phyloP scores from a whole-genome alignment of 306 rosid species.

The Prunus fruticosa region DNA sequence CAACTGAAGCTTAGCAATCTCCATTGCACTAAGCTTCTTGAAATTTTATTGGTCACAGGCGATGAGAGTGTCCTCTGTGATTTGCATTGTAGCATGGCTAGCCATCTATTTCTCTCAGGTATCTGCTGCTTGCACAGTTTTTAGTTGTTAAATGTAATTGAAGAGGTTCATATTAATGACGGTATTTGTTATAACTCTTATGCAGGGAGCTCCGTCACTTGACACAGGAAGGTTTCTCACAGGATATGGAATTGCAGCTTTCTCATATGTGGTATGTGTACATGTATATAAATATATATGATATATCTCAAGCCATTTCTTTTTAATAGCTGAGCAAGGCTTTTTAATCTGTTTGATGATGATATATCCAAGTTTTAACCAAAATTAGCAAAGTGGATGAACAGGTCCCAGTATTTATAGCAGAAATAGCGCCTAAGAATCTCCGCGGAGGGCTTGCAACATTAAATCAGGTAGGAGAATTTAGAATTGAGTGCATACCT shows the following conservation, averaged over 20 bases:
- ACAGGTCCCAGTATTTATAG: slow-evolving; percentile 40
- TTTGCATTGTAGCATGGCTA: slow-evolving; percentile 80
- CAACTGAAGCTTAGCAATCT: not conserved
- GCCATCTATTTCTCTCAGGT: slow-evolving; percentile 69
- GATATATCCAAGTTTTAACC: too few species aligned
- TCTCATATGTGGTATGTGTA: slow-evolving; percentile 91
- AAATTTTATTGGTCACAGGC: slow-evolving; percentile 43
- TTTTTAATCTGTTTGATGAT: not conserved
- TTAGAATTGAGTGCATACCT: not conserved
- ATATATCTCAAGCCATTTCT: not conserved
- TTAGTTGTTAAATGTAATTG: not conserved
- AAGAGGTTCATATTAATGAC: not conserved
- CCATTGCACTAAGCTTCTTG: not conserved
- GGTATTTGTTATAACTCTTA: not conserved
- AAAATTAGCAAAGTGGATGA: not conserved
- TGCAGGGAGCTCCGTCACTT: slow-evolving; percentile 49
- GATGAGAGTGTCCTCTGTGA: slow-evolving; percentile 63
- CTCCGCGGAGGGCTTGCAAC: slow-evolving; percentile 45
- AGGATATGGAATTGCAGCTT: slow-evolving; percentile 81
- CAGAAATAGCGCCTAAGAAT: slow-evolving; percentile 42
- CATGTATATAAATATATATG: too few species aligned
- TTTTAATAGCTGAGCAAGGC: slow-evolving; percentile 2
- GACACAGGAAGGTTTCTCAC: slow-evolving; percentile 69
- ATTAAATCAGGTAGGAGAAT: slow-evolving; percentile 30
- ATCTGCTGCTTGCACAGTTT: not conserved